Evolutionary conservation across 805 yeast species (phyloP).

Genomic region (Saccharomycopsis olivae): DNA sequence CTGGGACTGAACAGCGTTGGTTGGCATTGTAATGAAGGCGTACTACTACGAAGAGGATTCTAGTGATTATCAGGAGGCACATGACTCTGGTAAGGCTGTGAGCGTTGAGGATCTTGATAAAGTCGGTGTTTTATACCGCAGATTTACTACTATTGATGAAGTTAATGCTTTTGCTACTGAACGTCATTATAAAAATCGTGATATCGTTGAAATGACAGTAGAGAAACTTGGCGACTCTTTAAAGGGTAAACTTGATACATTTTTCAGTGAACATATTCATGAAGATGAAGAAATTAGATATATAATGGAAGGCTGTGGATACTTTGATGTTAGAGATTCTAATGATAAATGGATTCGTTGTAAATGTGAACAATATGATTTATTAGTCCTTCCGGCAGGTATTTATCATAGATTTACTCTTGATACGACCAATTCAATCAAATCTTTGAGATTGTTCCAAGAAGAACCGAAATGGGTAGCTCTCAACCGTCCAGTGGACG

Average conservation of each 20-base stretch:
- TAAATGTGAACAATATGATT: conserved; percentile 50
- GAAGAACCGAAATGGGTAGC: conserved; percentile 98
- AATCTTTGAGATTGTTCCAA: conserved; percentile 75
- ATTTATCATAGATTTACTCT: conserved; percentile 90
- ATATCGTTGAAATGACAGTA: conserved; percentile 50
- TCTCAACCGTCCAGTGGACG: conserved; percentile 49
- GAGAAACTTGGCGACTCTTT: conserved; percentile 50
- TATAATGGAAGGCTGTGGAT: conserved; percentile 82
- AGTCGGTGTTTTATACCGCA: conserved; percentile 61
- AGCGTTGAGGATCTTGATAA: conserved; percentile 36
- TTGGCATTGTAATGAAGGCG: too few relatives aligned
- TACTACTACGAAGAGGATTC: conserved; percentile 53
- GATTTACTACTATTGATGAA: conserved; percentile 36
- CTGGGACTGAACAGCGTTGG: too few relatives aligned
- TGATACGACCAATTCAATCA: conserved; percentile 48
- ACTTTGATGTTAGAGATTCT: conserved; percentile 71
- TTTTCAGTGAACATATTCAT: conserved; percentile 81
- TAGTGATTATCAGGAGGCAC: conserved; percentile 55
- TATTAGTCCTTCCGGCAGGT: conserved; percentile 76
- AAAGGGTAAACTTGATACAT: conserved; percentile 52
- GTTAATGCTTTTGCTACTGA: conserved; percentile 60
- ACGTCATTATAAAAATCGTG: conserved; percentile 73
- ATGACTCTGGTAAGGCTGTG: conserved; percentile 58
- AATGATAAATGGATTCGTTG: conserved; percentile 68
- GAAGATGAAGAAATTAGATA: conserved; percentile 97